These are phyloP conservation scores for Azolla pinnata DNA, from an alignment of 75 land plant species.

Conservation along the genomic window DNA sequence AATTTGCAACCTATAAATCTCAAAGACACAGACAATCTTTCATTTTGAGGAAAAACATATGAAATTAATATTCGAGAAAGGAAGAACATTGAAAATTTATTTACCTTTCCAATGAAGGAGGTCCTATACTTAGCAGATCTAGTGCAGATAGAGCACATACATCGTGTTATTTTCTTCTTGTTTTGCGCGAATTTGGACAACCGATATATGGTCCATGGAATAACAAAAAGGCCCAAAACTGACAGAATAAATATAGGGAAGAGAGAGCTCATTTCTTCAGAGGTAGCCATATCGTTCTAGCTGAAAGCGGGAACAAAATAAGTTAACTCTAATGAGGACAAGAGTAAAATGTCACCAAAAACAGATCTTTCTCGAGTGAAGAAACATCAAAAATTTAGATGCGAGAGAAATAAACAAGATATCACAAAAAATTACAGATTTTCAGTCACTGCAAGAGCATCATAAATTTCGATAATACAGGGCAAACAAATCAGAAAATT, in stretches of 20 bases:
- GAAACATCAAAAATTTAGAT: too few species aligned
- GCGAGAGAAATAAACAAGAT: too few species aligned
- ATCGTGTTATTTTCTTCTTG: conserved; percentile 58
- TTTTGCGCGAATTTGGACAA: conserved; percentile 38
- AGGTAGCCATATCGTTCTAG: conserved; percentile 49
- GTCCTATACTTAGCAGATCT: conserved; percentile 79
- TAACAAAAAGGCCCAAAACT: conserved; percentile 70
- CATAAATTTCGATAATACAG: too few species aligned
- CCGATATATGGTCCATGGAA: conserved; percentile 76
- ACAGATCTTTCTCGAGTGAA: too few species aligned
- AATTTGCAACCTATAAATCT: conserved; percentile 56
- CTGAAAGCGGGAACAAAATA: background rate
- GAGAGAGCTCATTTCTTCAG: conserved; percentile 84
- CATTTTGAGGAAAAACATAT: background rate
- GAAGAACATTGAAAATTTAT: conserved; percentile 6
- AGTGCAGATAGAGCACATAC: conserved; percentile 66
- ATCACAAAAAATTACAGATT: too few species aligned
- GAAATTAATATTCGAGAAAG: background rate
- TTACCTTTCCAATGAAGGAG: conserved; percentile 66
- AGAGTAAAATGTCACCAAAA: too few species aligned
- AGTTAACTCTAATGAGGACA: too few species aligned
- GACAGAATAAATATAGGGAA: conserved; percentile 94
- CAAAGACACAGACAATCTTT: background rate
- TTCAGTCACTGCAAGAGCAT: too few species aligned
- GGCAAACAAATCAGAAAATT: too few species aligned